phyloP scores from a whole-genome alignment of 805 yeast species.

The Ogataea trehaloabstinens region DNA sequence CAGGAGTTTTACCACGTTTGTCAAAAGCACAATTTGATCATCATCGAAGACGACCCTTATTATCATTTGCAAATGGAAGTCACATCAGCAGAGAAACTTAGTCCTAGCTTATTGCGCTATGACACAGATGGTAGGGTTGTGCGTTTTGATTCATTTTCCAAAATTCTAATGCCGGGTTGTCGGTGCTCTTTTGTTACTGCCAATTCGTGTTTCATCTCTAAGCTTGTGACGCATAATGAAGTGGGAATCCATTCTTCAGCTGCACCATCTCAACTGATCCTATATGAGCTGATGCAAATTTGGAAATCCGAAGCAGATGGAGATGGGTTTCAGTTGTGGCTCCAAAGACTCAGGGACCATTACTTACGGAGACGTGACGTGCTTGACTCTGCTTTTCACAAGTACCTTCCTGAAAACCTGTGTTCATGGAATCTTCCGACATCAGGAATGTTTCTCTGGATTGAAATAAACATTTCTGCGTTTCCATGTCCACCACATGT shows the following conservation, averaged over 20 bases:
- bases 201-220: slow-evolving; percentile 52
- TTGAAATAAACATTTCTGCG: slow-evolving; percentile 39
- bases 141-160: slow-evolving; percentile 76
- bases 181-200: slow-evolving; percentile 74
- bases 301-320: slow-evolving; percentile 49
- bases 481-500: slow-evolving; percentile 36
- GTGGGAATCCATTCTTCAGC: slow-evolving; percentile 72
- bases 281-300: slow-evolving; percentile 54
- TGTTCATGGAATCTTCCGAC: slow-evolving; percentile 41
- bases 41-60: slow-evolving; percentile 86
- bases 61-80: slow-evolving; percentile 65
- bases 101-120: slow-evolving; percentile 64
- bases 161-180: slow-evolving; percentile 75
- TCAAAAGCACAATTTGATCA: slow-evolving; percentile 63
- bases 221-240: slow-evolving; percentile 58
- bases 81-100: slow-evolving; percentile 45
- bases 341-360: slow-evolving; percentile 55
- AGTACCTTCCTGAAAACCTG: slow-evolving; percentile 44
- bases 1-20: slow-evolving; percentile 56
- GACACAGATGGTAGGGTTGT: slow-evolving; percentile 78
- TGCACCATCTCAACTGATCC: slow-evolving; percentile 65
- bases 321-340: slow-evolving; percentile 70
- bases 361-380: slow-evolving; percentile 64
- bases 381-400: slow-evolving; percentile 50
- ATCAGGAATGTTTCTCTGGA: slow-evolving; percentile 45